Percentiles rank a stretch among this genome's conserved stretches.
Conservation (phyloP, 148 eudicot genomes). For the Amaranthus hypochondriacus region DNA sequence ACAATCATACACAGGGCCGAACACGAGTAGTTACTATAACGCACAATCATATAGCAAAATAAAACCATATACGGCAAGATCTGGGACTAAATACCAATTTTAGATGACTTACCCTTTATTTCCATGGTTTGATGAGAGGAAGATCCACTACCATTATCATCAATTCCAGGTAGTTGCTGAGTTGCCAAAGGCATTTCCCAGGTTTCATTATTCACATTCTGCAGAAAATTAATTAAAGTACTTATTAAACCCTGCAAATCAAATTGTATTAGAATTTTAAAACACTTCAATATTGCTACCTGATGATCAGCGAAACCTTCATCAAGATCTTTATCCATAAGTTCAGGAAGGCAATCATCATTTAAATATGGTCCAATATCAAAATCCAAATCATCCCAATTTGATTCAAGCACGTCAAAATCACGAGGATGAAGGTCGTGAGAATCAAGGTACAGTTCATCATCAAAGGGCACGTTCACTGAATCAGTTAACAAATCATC, state of each 20-base stretch:
- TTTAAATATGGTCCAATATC: too few species aligned
- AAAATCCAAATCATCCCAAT: constrained; percentile 17
- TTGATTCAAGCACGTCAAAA: constrained; percentile 43
- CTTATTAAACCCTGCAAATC: constrained; percentile 6
- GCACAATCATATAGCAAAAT: neutral
- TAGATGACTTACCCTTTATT: too few species aligned
- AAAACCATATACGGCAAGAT: neutral
- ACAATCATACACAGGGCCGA: neutral
- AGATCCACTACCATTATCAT: too few species aligned
- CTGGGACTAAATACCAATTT: neutral
- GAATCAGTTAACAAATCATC: constrained; percentile 39
- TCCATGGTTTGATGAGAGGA: too few species aligned
- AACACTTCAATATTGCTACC: constrained; percentile 36
- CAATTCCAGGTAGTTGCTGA: too few species aligned
- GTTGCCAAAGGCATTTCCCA: too few species aligned
- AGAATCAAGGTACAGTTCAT: constrained; percentile 54
- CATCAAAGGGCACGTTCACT: constrained; percentile 27
- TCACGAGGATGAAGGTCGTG: constrained; percentile 50
- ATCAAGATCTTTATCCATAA: constrained; percentile 36
- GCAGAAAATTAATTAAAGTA: neutral
- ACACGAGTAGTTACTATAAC: neutral
- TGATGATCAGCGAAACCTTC: constrained; percentile 26
- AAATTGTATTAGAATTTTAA: neutral
- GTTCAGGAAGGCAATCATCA: constrained; percentile 31
- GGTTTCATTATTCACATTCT: too few species aligned